Base-by-base conservation (phyloP, 208 protist genomes). In the Leishmania guyanensis region DNA sequence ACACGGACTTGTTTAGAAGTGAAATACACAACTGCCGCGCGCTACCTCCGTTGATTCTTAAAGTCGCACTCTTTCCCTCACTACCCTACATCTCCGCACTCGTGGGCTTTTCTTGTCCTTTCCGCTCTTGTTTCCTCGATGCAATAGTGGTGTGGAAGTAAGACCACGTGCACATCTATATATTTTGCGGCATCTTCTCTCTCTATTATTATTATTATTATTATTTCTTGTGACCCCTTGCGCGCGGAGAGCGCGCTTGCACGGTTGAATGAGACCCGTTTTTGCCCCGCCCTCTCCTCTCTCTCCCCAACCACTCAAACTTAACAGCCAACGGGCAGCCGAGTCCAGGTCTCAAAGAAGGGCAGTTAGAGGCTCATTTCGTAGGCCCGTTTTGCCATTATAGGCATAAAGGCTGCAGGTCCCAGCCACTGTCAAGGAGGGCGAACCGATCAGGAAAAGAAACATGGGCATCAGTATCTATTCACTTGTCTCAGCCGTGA, bases 381-480 rank as follows among this genome's bases (percentile, higher is more conserved):
- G 48, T 14, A 39, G 16, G 26, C 26, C 39, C 22, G 8, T 6
- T 16, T 12, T 73, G 22, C 17, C 29, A 48, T 22, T 39, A 26
- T 22, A 48, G 14, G n/a, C 64, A 33, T 54, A n/a, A 33, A 56
- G 20, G 46, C 36, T 6, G 8, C 39, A 71, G 20, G 66, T 2
- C 33, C 1, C 29, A 50, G 39, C 14, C 16, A n/a, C 16, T 10
- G 9, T 2, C 14, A 53, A 73, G 6, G 43, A 12, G 46, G 69
- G 22, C 46, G 22, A n/a, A 54, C 43, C 17, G 69, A 29, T 51
- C 69, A 51, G 20, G 14, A 26, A 33, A 9, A 36, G 2, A 26
- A 73, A 70, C 50, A 97, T 97, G 92, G 86, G 88, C n/a, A 86
- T 97, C 60, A 93, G 90, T 75, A 62, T 97, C 56, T 94, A 88